Conservation (phyloP, 2,329 filamentous ascomycete species). For the Colletotrichum eremochloae region DNA sequence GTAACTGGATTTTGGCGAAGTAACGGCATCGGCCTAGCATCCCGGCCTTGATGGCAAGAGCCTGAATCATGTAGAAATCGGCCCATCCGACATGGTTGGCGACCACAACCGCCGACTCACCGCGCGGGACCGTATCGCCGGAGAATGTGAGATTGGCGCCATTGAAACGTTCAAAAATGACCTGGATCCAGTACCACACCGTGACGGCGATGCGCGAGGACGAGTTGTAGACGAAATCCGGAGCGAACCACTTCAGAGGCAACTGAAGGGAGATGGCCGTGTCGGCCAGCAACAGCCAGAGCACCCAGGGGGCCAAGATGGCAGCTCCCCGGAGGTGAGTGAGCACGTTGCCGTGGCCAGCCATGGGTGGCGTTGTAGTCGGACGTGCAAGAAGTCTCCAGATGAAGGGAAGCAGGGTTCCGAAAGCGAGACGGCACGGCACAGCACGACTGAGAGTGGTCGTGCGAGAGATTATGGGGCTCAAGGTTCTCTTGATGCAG, state of each 20-base stretch:
- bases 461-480: background rate
- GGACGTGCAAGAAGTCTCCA: background rate
- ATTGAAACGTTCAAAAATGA: constrained; percentile 68
- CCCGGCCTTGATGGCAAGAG: constrained; percentile 63
- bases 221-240: constrained; percentile 64
- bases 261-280: constrained; percentile 63
- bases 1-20: constrained; percentile 72
- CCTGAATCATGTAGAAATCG: constrained; percentile 76
- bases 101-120: constrained; percentile 72
- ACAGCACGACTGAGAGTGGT: background rate
- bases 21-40: constrained; percentile 74
- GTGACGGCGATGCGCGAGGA: constrained; percentile 68
- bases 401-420: background rate
- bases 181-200: constrained; percentile 70
- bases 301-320: constrained; percentile 65
- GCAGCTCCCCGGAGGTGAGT: constrained; percentile 58
- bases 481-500: background rate
- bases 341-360: constrained; percentile 45
- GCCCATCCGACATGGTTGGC: constrained; percentile 72
- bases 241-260: constrained; percentile 61
- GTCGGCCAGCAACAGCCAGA: constrained; percentile 66
- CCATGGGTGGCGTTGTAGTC: constrained; percentile 25
- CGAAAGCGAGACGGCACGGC: constrained; percentile 25
- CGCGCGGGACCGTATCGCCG: constrained; percentile 63
- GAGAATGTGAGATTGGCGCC: constrained; percentile 66